A percentile compares a stretch with the other conserved stretches of the same genome.
Conservation (phyloP, 1,284 basidiomycete species). For the Athelia sp. region DNA sequence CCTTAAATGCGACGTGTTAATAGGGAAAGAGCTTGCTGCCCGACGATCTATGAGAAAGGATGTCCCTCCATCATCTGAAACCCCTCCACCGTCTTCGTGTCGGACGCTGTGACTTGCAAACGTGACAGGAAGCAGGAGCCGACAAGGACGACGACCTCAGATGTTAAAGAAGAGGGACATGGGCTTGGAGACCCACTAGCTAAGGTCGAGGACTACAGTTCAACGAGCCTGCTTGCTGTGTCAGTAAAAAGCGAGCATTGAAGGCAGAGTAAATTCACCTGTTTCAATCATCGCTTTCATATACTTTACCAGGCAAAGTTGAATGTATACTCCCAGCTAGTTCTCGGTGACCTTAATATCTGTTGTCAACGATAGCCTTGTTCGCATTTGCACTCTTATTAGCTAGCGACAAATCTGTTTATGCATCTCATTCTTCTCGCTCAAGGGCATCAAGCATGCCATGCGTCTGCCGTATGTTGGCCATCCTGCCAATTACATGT, state of each 20-base stretch:
- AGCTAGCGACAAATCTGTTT: conserved; percentile 61
- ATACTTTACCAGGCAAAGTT: conserved; percentile 88
- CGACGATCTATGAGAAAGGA: too few species aligned
- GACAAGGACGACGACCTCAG: too few species aligned
- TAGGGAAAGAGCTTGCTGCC: too few species aligned
- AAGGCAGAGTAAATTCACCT: conserved; percentile 38
- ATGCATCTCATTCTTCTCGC: conserved; percentile 73
- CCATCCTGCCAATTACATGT: conserved; percentile 67
- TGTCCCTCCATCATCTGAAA: too few species aligned
- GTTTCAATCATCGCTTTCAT: conserved; percentile 94
- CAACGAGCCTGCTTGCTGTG: conserved; percentile 64
- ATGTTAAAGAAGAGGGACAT: too few species aligned
- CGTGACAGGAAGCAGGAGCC: too few species aligned
- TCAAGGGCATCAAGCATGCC: conserved; percentile 86
- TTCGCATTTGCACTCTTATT: conserved; percentile 42
- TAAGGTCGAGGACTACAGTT: too few species aligned
- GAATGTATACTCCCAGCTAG: conserved; percentile 79
- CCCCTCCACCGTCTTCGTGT: too few species aligned
- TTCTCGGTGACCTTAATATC: conserved; percentile 83
- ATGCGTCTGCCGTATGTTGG: conserved; percentile 64
- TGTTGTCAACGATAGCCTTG: conserved; percentile 80
- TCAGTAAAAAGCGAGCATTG: neutral
- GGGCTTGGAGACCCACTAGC: too few species aligned
- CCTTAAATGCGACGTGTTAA: too few species aligned
- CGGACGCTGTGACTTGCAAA: too few species aligned